Base-by-base conservation (phyloP, 352 stramenopile species). In the Phytophthora idaei region DNA sequence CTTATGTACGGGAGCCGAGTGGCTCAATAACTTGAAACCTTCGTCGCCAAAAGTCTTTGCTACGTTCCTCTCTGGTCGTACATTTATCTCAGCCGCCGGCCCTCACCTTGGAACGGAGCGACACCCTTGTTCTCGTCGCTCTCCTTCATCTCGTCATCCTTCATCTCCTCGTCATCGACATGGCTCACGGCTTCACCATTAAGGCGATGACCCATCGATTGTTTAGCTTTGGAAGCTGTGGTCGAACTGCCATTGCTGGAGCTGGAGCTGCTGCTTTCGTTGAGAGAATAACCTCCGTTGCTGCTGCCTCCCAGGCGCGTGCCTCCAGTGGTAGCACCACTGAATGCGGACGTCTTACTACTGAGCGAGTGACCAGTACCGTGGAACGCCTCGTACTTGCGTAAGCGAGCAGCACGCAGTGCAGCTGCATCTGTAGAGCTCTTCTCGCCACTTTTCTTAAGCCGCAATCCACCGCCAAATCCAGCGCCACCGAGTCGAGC, bases 361-460 rank as follows among this genome's bases (percentile, higher is more conserved):
- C 76, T 91, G 4, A 94, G 66, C 17, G 88, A 94, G 37, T 89
- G 76, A 9, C 88, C 88, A 28, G 86, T 90, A 48, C 88, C 88
- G 48, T 94, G 86, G 61, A 95, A 95, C 4, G 86, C 86, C 52
- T 95, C 86, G 66, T 92, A 94, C 57, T 89, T 92, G 29, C 80
- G 75, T 62, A 95, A 73, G 5, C 88, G 88, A 39, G 84, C 83
- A 3, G 85, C 80, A 14, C 88, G 86, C 37, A 96, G 76, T 6
- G 85, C 80, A 27, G 75, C 71, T 5, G 85, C 74, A 55, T 94
- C 86, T 0, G 83, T 94, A 7, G 74, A 73, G 17, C 64, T 73
- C 28, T 82, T 69, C n/a, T 87, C 75, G 4, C 73, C 80, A 27
- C 47, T 71, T 69, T 92, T 94, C 72, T 92, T 94, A 2, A 95